Conservation (phyloP, 2,329 filamentous ascomycete genomes). For the Fusarium coicis region DNA sequence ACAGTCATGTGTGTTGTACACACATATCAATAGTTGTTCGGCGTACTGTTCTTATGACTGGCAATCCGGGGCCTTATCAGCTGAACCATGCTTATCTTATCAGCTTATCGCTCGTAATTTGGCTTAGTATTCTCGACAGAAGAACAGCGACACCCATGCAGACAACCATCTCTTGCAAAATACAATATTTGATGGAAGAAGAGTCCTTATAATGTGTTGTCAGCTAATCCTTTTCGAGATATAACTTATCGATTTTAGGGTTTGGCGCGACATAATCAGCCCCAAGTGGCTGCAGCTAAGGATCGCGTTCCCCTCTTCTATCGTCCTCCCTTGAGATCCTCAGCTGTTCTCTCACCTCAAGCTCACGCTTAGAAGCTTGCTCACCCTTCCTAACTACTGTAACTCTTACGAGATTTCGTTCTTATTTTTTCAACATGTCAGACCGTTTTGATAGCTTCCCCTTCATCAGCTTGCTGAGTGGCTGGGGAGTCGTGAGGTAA, state of each 20-base stretch:
- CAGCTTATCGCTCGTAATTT: background rate
- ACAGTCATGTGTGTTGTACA: background rate
- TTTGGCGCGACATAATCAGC: background rate
- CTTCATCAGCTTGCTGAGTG: background rate
- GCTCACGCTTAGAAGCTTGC: accelerated
- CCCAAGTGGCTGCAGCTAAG: background rate
- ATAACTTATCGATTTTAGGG: background rate
- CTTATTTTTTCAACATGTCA: background rate
- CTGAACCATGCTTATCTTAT: background rate
- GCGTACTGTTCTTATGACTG: too few species aligned
- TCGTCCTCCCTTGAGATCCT: background rate
- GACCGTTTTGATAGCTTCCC: background rate
- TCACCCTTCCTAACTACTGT: background rate
- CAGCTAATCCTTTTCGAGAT: accelerated
- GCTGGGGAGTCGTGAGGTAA: constrained; percentile 11
- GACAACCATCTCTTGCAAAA: accelerated
- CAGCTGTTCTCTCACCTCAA: background rate
- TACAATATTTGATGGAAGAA: accelerated
- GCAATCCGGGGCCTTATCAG: too few species aligned
- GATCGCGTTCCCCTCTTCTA: background rate
- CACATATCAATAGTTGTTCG: background rate
- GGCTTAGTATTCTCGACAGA: accelerated
- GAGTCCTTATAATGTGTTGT: accelerated
- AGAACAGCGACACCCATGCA: background rate
- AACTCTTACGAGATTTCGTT: accelerated